Evolutionary conservation across 495 filamentous ascomycete genomes (phyloP), one percentile per base, ranked within the genome.

Genomic region (Penicillium salamii): DNA sequence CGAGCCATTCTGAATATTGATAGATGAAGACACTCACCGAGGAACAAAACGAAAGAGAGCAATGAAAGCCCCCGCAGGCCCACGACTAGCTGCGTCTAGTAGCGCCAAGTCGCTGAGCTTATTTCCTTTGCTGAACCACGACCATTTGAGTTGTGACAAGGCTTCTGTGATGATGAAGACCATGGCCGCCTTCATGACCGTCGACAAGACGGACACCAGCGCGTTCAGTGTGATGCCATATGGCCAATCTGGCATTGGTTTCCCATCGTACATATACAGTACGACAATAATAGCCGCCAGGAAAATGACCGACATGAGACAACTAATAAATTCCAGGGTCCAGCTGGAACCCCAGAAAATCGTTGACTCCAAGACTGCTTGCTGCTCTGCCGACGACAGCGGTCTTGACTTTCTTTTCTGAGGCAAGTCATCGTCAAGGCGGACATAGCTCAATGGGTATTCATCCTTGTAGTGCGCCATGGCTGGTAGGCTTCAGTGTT

Each of bases 91-190:
- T 32, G 72, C 66, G 46, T 79, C 77, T 28, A 76, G 66, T 9
- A 57, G 34, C 9, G 59, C 46, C 31, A 76, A 67, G 48, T 78
- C 76, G n/a, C 51, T 60, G 15, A 80, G 33, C 32, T 61, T 62
- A 49, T 68, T 68, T 31, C 65, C 59, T 5, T 58, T 53, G 7
- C 65, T 63, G 49, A 76, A 77, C 67, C 70, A 76, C 18, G 70
- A 71, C 74, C 74, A 77, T 51, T 77, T 79, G 7, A 78, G 61
- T 53, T 77, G 75, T 1, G 63, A 62, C 15, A 79, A 38, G 7
- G 60, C 67, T 42, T 73, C 68, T 3, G 58, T 63, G 43, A 78
- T 47, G 8, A 68, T 59, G 14, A 71, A 65, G 1, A 63, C 53
- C 57, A 79, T 62, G 6, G 74, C 67, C 5, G 68, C 62, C 42